These are phyloP conservation scores for Eutrema heterophyllum DNA, from an alignment of 345 rosid genomes.

Conservation along the genomic window DNA sequence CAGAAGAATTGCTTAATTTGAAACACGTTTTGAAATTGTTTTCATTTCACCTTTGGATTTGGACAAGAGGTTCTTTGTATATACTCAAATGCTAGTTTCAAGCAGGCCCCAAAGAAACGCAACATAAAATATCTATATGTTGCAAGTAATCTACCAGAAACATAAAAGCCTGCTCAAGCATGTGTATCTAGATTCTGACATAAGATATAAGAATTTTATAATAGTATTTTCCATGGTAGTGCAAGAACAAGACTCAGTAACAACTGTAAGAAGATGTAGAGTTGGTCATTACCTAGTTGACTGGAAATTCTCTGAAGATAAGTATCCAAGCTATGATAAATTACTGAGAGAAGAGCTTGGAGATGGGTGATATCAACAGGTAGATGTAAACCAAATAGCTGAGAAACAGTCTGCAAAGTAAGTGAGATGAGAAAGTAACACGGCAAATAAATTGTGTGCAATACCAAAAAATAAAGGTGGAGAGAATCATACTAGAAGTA, in stretches of 20 bases:
- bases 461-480: slow-evolving; percentile 1
- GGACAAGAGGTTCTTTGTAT: not conserved
- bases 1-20: not conserved
- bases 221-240: not conserved
- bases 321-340: slow-evolving; percentile 82
- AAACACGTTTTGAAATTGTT: not conserved
- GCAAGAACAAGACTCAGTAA: not conserved
- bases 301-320: slow-evolving; percentile 61
- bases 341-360: slow-evolving; percentile 86
- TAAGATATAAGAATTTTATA: not conserved
- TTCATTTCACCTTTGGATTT: not conserved
- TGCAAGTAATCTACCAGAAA: not conserved
- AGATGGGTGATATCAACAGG: slow-evolving; percentile 87
- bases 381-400: slow-evolving; percentile 79
- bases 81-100: not conserved
- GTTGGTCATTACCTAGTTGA: slow-evolving; percentile 61
- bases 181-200: not conserved
- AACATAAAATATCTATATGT: not conserved
- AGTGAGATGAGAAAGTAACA: slow-evolving; percentile 8
- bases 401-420: slow-evolving; percentile 84
- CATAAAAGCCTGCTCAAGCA: slow-evolving; percentile 15
- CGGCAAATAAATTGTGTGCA: not conserved
- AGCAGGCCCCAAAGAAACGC: not conserved
- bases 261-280: slow-evolving; percentile 5
- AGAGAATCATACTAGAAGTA: not conserved